phyloP scores from a whole-genome alignment of 1,139 yeast species.

The Debaryomyces coudertii region DNA sequence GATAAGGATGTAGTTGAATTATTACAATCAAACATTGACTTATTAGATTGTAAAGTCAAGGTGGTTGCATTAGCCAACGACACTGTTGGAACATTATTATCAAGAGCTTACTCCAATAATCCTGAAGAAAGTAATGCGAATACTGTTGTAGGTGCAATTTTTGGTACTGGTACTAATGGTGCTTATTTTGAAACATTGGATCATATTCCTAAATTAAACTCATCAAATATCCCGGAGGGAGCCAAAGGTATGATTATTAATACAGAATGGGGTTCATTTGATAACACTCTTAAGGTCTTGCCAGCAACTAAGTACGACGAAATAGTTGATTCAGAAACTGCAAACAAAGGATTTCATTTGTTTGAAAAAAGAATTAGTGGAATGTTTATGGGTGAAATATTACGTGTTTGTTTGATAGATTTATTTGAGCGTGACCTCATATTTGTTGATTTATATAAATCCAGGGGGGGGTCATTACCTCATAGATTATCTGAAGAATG shows the following conservation, averaged over 20 bases:
- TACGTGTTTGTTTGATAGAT: constrained; percentile 73
- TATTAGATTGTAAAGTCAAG: constrained; percentile 60
- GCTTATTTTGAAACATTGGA: constrained; percentile 80
- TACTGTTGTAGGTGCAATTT: constrained; percentile 84
- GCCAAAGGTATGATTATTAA: constrained; percentile 82
- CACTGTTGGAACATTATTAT: constrained; percentile 88
- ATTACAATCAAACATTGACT: constrained; percentile 70
- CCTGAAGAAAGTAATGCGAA: constrained; percentile 60
- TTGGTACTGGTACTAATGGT: constrained; percentile 97
- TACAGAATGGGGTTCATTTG: constrained; percentile 98
- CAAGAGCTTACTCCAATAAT: constrained; percentile 79
- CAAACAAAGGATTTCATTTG: constrained; percentile 83
- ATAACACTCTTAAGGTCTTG: constrained; percentile 68
- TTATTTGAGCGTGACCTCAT: constrained; percentile 59
- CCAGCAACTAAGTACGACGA: constrained; percentile 79
- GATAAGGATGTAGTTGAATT: constrained; percentile 77
- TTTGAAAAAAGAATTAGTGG: constrained; percentile 94
- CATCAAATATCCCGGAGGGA: constrained; percentile 44
- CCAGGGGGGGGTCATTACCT: constrained; percentile 58
- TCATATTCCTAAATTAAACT: constrained; percentile 67
- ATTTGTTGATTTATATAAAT: constrained; percentile 54
- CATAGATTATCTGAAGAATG: constrained; percentile 74
- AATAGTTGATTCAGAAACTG: constrained; percentile 69
- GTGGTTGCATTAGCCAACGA: constrained; percentile 93
- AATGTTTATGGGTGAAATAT: constrained; percentile 89